phyloP scores from a whole-genome alignment of 2,329 filamentous ascomycete species.

The Colletotrichum godetiae region DNA sequence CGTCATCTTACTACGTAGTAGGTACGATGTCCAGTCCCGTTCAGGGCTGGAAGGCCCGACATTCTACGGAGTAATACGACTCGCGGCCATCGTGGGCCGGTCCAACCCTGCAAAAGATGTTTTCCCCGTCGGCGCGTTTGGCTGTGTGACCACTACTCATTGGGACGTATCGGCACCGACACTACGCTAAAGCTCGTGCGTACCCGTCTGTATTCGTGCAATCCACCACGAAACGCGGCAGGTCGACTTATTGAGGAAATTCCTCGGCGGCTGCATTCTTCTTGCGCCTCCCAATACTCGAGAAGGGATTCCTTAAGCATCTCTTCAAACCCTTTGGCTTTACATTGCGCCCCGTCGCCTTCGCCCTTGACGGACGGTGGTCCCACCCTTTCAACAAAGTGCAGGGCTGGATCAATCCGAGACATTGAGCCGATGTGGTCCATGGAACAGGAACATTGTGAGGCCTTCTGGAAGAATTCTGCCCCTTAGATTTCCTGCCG shows the following conservation, averaged over 20 bases:
- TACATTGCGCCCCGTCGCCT: not conserved
- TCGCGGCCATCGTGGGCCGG: slow-evolving; percentile 22
- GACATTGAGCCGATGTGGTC: slow-evolving; percentile 31
- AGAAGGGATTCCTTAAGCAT: not conserved
- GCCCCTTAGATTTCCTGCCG: slow-evolving; percentile 27
- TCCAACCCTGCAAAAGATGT: slow-evolving; percentile 15
- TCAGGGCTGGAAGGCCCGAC: slow-evolving; percentile 4
- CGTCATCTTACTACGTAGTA: not conserved
- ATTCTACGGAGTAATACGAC: slow-evolving; percentile 4
- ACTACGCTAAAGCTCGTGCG: not conserved
- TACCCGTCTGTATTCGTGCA: too few relatives aligned
- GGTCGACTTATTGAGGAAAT: not conserved
- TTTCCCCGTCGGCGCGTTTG: slow-evolving; percentile 2
- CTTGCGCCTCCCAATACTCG: not conserved
- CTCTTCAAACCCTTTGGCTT: not conserved
- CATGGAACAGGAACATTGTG: slow-evolving; percentile 7
- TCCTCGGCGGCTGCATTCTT: not conserved
- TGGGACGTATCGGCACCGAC: not conserved
- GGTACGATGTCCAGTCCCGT: not conserved
- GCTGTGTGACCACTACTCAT: not conserved
- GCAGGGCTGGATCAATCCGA: slow-evolving; percentile 27
- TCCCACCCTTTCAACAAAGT: slow-evolving; percentile 11
- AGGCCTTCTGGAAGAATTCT: slow-evolving; percentile 33
- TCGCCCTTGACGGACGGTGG: slow-evolving; percentile 14
- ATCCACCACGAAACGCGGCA: not conserved